A percentile compares a stretch with the other conserved stretches of the same genome.
Evolutionary conservation across 2,329 filamentous ascomycete genomes (phyloP).

Genomic region (Colletotrichum nymphaeae): DNA sequence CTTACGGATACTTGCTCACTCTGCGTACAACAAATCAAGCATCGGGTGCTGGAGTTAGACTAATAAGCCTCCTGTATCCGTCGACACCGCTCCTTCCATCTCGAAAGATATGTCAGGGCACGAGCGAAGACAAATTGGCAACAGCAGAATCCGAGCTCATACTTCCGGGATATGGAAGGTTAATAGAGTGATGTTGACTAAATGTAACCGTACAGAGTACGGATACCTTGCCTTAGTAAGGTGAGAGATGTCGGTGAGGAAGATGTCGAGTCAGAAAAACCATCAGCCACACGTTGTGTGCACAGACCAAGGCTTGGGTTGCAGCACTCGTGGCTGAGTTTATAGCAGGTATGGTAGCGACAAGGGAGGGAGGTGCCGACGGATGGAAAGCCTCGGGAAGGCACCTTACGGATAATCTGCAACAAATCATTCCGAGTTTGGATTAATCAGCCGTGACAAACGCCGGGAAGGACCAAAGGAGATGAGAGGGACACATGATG

Average conservation of each 20-base stretch:
- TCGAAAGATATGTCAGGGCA: too few relatives aligned
- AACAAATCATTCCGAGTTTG: too few relatives aligned
- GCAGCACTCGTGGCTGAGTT: neutral
- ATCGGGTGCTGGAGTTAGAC: neutral
- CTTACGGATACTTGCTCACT: neutral
- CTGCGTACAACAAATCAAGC: neutral
- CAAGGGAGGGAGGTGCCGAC: neutral
- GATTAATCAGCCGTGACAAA: too few relatives aligned
- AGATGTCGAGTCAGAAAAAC: neutral
- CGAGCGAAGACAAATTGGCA: neutral
- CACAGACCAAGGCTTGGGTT: neutral
- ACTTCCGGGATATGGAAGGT: too few relatives aligned
- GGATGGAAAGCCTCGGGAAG: too few relatives aligned
- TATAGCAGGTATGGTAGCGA: neutral
- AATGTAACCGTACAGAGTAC: too few relatives aligned
- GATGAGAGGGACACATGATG: too few relatives aligned
- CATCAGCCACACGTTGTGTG: neutral
- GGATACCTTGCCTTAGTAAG: too few relatives aligned
- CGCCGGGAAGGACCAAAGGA: too few relatives aligned
- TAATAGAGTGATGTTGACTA: too few relatives aligned
- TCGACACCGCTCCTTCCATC: too few relatives aligned
- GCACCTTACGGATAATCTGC: too few relatives aligned
- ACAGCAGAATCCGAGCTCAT: neutral
- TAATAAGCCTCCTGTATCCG: neutral
- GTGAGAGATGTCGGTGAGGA: neutral